A percentile compares a stretch with the other conserved stretches of the same genome.
phyloP scores from a whole-genome alignment of 257 asterid genomes.

The Oldenlandia corymbosa region DNA sequence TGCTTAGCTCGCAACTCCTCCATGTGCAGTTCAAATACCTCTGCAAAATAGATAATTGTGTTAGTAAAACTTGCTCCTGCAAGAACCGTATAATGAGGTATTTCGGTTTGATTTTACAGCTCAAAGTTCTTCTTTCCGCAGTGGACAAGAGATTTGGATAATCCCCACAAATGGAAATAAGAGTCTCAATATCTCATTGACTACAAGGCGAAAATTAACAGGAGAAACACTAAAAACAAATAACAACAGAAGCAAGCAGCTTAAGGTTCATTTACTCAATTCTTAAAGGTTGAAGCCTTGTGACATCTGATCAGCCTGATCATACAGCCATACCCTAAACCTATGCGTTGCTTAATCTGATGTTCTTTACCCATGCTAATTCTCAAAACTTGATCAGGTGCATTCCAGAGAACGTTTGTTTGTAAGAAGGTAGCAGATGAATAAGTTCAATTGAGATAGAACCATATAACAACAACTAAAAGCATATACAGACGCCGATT shows the following conservation, averaged over 20 bases:
- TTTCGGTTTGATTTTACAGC: neutral
- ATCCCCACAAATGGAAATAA: neutral
- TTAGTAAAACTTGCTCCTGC: neutral
- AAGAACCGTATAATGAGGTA: neutral
- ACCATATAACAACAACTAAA: neutral
- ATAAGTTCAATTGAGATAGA: neutral
- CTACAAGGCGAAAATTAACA: neutral
- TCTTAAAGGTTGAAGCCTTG: neutral
- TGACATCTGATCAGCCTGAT: neutral
- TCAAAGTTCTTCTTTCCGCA: neutral
- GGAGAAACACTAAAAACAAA: neutral
- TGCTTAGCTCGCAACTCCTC: constrained; percentile 91
- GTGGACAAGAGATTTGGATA: neutral
- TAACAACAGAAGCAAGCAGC: neutral
- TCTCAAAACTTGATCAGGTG: neutral
- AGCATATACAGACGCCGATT: neutral
- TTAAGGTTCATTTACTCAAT: neutral
- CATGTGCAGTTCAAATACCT: constrained; percentile 86
- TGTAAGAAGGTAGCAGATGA: neutral
- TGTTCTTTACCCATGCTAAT: neutral
- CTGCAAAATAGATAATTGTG: constrained; percentile 40
- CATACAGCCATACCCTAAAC: neutral
- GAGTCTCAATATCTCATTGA: neutral
- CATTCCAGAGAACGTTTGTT: too few species aligned
- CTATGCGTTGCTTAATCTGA: neutral